phyloP scores from a whole-genome alignment of 2,329 filamentous ascomycete genomes.

The Alternaria ventricosa region DNA sequence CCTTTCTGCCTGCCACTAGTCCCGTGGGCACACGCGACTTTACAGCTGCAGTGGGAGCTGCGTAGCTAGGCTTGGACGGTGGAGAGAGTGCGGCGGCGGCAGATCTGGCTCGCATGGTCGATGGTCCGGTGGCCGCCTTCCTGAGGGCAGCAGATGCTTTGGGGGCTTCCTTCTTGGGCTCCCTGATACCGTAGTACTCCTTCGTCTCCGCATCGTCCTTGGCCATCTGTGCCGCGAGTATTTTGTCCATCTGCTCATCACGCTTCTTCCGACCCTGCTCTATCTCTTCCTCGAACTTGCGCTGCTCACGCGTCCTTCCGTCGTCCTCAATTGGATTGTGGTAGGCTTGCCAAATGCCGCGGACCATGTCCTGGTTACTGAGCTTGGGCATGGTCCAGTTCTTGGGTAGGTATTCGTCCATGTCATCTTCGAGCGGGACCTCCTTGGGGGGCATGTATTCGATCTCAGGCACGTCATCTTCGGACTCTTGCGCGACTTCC shows the following conservation, averaged over 20 bases:
- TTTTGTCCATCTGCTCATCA: constrained; percentile 71
- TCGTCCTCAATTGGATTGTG: constrained; percentile 68
- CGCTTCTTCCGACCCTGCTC: constrained; percentile 57
- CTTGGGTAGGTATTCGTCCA: constrained; percentile 67
- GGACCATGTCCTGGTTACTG: constrained; percentile 59
- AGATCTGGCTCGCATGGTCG: constrained; percentile 61
- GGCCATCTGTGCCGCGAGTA: constrained; percentile 67
- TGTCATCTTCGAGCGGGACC: constrained; percentile 67
- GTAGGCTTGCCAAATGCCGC: constrained; percentile 60
- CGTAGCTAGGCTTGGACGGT: constrained; percentile 44
- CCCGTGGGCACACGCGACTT: constrained; percentile 48
- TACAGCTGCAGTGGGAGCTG: constrained; percentile 47
- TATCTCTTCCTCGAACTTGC: constrained; percentile 59
- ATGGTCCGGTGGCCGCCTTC: constrained; percentile 46
- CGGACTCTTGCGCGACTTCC: constrained; percentile 59
- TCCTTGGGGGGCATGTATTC: constrained; percentile 87
- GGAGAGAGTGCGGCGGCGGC: constrained; percentile 54
- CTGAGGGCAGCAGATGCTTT: constrained; percentile 19
- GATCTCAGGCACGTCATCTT: constrained; percentile 72
- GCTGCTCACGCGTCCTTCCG: constrained; percentile 68
- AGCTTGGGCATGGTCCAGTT: constrained; percentile 61
- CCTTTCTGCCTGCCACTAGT: constrained; percentile 51
- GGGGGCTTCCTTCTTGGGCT: constrained; percentile 36
- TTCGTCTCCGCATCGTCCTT: constrained; percentile 57
- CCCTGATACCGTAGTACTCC: constrained; percentile 36